phyloP scores from a whole-genome alignment of 768 basidiomycete species.

The Fomitopsis pulvina region DNA sequence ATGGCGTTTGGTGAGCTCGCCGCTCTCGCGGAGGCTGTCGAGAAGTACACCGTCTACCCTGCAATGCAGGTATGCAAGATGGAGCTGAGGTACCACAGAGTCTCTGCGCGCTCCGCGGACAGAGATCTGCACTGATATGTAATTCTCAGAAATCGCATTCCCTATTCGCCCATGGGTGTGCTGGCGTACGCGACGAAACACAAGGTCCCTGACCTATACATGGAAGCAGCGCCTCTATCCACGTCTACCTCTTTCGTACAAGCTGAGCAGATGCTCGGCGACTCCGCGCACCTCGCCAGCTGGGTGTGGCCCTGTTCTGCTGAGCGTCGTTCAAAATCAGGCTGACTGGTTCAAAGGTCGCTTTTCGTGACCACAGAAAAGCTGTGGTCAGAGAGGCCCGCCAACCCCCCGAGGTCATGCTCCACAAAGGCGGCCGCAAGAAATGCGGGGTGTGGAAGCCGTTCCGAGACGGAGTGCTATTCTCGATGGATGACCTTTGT shows the following conservation, averaged over 20 bases:
- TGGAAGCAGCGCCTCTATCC: background rate
- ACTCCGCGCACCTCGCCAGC: background rate
- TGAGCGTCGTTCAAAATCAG: no score
- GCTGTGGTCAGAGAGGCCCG: no score
- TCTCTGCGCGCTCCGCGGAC: background rate
- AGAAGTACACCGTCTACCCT: background rate
- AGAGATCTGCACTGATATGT: background rate
- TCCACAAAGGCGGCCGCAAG: no score
- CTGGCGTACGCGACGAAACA: background rate
- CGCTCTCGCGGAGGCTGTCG: background rate
- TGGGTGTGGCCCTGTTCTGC: background rate
- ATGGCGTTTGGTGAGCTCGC: background rate
- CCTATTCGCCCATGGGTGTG: background rate
- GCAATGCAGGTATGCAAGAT: background rate
- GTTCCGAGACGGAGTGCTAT: no score
- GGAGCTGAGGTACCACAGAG: background rate
- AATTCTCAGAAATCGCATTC: background rate
- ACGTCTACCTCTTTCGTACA: background rate
- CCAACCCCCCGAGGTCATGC: no score
- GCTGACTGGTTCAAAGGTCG: no score
- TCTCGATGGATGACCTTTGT: no score
- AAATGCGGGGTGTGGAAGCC: no score
- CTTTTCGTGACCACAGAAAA: no score
- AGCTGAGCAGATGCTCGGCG: no score
- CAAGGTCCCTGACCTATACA: background rate